A percentile compares a stretch with the other conserved stretches of the same genome.
Evolutionary conservation across 2,329 filamentous ascomycete species (phyloP).

Genomic region (Cytospora paraplurivora): DNA sequence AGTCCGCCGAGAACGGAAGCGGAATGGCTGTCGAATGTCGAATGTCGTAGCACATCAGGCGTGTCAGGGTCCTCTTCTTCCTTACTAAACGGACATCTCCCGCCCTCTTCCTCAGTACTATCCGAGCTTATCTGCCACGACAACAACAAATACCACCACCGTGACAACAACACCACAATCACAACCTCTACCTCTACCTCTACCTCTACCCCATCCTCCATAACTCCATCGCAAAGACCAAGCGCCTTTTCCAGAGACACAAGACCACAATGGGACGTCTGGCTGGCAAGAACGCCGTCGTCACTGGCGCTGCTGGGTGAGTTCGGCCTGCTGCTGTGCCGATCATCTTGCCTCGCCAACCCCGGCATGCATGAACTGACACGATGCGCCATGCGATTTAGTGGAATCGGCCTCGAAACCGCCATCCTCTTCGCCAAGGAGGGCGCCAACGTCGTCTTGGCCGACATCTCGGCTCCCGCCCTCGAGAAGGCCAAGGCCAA

Average conservation of each 20-base stretch:
- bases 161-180: not conserved
- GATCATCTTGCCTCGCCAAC: not conserved
- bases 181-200: too few relatives aligned
- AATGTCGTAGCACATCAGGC: not conserved
- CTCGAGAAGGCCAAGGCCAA: constrained; percentile 77
- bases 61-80: not conserved
- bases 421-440: constrained; percentile 86
- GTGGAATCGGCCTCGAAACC: constrained; percentile 92
- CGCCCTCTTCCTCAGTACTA: not conserved
- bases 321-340: constrained; percentile 36
- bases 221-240: too few relatives aligned
- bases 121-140: not conserved
- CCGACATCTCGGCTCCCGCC: constrained; percentile 78
- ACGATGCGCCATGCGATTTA: constrained; percentile 37
- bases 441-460: constrained; percentile 82
- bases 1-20: not conserved
- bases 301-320: constrained; percentile 86
- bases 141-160: not conserved
- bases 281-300: constrained; percentile 65
- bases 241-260: not conserved
- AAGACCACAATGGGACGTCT: constrained; percentile 45
- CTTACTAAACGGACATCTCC: not conserved
- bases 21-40: not conserved
- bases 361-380: not conserved
- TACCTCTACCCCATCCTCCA: too few relatives aligned